Percentiles rank a stretch among this genome's conserved stretches.
These are phyloP conservation scores for Eucalyptus sp. DNA, from an alignment of 345 rosid species.

Conservation along the genomic window DNA sequence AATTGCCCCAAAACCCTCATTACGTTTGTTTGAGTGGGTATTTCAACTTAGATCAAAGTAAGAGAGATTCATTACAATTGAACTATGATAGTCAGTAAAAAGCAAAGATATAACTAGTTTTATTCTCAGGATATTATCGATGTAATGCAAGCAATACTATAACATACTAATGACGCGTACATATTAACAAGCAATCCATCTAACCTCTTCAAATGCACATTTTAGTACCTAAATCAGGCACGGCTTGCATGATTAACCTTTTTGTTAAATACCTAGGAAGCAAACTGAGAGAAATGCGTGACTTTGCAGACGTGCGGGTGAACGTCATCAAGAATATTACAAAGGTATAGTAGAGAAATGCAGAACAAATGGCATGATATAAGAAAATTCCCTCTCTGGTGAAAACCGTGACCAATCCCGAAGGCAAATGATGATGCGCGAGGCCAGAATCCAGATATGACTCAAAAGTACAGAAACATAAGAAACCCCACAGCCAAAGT, in stretches of 20 bases:
- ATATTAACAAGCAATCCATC: not conserved
- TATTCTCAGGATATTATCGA: not conserved
- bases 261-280: not conserved
- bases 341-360: not conserved
- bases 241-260: not conserved
- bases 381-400: not conserved
- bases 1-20: not conserved
- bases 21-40: not conserved
- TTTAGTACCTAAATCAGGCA: not conserved
- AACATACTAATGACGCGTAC: not conserved
- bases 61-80: not conserved
- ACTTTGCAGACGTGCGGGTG: not conserved
- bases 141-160: not conserved
- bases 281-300: not conserved
- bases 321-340: not conserved
- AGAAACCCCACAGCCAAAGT: not conserved
- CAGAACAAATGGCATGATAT: not conserved
- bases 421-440: not conserved
- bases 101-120: not conserved
- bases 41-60: not conserved
- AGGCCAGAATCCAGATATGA: not conserved
- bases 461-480: not conserved
- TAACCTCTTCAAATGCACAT: not conserved
- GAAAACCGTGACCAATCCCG: not conserved
- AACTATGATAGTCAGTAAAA: not conserved